These are phyloP conservation scores for Fusarium veterinarium DNA, from an alignment of 2,329 filamentous ascomycete species.

Conservation along the genomic window DNA sequence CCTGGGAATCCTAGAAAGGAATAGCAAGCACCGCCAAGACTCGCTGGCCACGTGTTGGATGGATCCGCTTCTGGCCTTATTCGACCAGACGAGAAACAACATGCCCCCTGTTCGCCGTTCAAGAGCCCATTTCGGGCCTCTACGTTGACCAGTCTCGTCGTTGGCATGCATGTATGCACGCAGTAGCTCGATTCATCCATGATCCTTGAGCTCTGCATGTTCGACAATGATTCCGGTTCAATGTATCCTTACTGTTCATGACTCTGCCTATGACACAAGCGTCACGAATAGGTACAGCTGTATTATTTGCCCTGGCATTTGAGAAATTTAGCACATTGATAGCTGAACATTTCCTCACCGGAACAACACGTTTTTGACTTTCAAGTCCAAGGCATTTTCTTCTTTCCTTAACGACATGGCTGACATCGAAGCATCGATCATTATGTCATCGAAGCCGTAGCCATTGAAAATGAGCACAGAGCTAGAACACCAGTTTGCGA, in stretches of 20 bases:
- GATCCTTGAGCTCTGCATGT: constrained; percentile 9
- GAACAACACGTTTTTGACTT: neutral
- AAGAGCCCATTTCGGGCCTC: constrained; percentile 29
- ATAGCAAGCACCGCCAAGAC: constrained; percentile 26
- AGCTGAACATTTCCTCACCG: neutral
- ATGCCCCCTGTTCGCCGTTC: constrained; percentile 26
- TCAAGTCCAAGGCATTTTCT: neutral
- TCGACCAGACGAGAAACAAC: constrained; percentile 39
- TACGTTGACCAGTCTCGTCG: constrained; percentile 26
- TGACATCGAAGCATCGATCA: neutral
- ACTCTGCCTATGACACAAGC: neutral
- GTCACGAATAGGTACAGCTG: neutral
- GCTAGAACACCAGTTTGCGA: neutral
- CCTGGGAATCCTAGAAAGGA: constrained; percentile 8
- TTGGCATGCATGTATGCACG: neutral
- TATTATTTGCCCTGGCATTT: neutral
- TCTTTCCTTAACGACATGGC: constrained; percentile 23
- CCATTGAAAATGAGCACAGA: neutral
- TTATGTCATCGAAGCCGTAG: neutral
- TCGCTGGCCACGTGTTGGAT: constrained; percentile 43
- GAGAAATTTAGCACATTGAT: neutral
- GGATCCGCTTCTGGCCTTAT: constrained; percentile 40
- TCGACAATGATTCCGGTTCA: constrained; percentile 18
- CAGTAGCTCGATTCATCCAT: constrained; percentile 13
- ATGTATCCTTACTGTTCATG: constrained; percentile 16